Conservation (phyloP, 345 rosid species). For the Reutealis trisperma region DNA sequence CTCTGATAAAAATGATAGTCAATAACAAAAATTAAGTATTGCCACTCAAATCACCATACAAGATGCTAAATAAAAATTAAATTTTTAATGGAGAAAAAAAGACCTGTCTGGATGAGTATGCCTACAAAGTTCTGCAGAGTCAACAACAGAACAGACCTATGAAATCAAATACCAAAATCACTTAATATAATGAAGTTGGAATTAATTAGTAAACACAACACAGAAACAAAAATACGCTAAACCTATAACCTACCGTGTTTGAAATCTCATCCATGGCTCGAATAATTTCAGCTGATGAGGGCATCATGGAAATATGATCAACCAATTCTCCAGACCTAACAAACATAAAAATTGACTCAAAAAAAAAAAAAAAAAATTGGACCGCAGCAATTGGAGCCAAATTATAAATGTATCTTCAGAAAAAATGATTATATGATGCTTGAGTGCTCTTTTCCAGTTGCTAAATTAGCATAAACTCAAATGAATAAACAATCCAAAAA, state of each 20-base stretch:
- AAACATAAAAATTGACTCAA: not conserved
- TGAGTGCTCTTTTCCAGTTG: not conserved
- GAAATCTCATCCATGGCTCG: conserved; percentile 94
- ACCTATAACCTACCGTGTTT: conserved; percentile 49
- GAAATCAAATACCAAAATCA: conserved; percentile 20
- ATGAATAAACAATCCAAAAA: not conserved
- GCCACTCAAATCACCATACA: not conserved
- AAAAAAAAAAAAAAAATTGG: no score
- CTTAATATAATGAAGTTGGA: not conserved
- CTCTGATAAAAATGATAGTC: conserved; percentile 41
- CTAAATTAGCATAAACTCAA: not conserved
- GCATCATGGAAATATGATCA: conserved; percentile 59
- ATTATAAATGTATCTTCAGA: not conserved
- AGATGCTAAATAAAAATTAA: not conserved
- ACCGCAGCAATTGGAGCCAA: not conserved
- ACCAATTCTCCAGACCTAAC: conserved; percentile 80
- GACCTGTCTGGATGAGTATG: conserved; percentile 96
- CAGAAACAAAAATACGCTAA: not conserved
- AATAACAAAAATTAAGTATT: conserved; percentile 3
- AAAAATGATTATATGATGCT: not conserved
- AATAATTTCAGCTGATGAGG: conserved; percentile 67
- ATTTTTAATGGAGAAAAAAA: not conserved
- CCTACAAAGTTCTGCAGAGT: conserved; percentile 94
- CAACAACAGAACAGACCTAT: conserved; percentile 90
- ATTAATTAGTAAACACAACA: not conserved